These are phyloP conservation scores for Xylaria digitata DNA, from an alignment of 2,329 filamentous ascomycete species.

Conservation along the genomic window DNA sequence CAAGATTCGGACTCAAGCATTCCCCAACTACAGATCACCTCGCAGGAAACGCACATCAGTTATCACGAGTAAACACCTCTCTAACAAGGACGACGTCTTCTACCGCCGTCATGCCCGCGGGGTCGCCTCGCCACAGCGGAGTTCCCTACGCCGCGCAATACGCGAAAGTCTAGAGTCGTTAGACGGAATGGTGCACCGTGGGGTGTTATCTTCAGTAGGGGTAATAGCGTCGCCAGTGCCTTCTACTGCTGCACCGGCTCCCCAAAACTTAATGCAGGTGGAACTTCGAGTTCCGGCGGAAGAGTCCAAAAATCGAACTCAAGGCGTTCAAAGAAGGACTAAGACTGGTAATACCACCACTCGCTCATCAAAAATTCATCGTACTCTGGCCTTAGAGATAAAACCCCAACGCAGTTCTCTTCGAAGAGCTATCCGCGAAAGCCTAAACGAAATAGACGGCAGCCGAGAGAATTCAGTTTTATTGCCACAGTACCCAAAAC, in stretches of 20 bases:
- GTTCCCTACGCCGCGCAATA: conserved; percentile 38
- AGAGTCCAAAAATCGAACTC: not conserved
- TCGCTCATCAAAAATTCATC: not conserved
- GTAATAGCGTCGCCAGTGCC: not conserved
- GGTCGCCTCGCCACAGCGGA: conserved; percentile 29
- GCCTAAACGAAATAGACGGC: not conserved
- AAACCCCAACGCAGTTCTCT: conserved; percentile 27
- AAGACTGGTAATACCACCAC: not conserved
- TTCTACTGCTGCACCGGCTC: not conserved
- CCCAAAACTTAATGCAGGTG: not conserved
- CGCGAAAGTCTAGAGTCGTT: conserved; percentile 19
- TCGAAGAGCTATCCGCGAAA: conserved; percentile 29
- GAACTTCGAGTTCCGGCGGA: not conserved
- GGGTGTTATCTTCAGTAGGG: no score
- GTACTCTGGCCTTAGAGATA: not conserved
- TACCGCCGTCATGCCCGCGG: not conserved
- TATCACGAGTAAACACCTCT: not conserved
- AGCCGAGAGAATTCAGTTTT: not conserved
- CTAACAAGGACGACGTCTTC: not conserved
- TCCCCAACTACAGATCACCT: not conserved
- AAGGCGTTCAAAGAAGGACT: not conserved
- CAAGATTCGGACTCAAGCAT: not conserved
- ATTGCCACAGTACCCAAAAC: not conserved
- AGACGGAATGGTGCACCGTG: not conserved
- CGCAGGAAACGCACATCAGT: not conserved